Evolutionary conservation across 179 eudicot species (phyloP).

Genomic region (Actinidia chinensis): DNA sequence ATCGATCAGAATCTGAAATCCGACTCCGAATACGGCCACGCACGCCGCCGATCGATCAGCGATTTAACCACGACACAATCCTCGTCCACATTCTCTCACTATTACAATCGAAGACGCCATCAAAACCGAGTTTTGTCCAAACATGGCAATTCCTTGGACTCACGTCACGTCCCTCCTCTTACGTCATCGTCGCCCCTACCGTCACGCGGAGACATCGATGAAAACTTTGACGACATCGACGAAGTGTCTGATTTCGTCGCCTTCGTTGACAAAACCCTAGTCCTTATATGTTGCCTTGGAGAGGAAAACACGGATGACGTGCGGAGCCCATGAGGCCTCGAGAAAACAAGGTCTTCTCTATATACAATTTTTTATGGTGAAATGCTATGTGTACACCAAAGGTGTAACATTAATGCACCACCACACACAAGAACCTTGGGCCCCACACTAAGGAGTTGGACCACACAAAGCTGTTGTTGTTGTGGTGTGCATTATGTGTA

Average conservation of each 20-base stretch:
- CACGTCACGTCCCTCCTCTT: not conserved
- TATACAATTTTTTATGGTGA: not conserved
- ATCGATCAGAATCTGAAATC: too few relatives aligned
- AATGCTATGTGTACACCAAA: too few relatives aligned
- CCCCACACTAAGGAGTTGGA: too few relatives aligned
- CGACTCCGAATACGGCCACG: too few relatives aligned
- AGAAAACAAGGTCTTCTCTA: not conserved
- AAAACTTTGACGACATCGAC: not conserved
- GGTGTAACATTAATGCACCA: too few relatives aligned
- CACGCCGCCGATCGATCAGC: not conserved
- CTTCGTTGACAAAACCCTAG: not conserved
- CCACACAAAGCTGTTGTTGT: too few relatives aligned
- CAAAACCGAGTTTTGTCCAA: not conserved
- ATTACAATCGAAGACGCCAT: constrained; percentile 1
- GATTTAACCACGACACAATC: not conserved
- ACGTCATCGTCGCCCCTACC: not conserved
- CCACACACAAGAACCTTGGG: too few relatives aligned
- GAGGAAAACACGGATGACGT: not conserved
- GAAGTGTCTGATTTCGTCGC: not conserved
- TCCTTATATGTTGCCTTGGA: not conserved
- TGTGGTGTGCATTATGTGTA: too few relatives aligned
- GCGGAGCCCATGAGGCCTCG: not conserved
- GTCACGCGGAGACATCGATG: too few relatives aligned
- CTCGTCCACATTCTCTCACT: constrained; percentile 5
- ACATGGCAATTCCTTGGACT: constrained; percentile 12